Evolutionary conservation across 148 eudicot genomes (phyloP).

Genomic region (Mesembryanthemum crystallinum): DNA sequence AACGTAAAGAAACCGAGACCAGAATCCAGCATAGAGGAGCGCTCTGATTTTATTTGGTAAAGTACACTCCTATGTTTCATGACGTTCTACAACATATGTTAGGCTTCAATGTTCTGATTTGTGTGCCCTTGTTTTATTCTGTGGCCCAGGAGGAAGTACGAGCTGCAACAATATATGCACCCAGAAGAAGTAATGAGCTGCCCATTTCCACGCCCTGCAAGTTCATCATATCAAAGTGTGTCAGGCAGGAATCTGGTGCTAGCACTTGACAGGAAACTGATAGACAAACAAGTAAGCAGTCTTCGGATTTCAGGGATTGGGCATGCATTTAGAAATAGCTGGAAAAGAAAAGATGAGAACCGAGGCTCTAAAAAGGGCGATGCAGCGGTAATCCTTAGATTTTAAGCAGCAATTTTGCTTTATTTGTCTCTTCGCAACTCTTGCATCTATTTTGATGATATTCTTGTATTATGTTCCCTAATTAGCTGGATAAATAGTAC

Average conservation of each 20-base stretch:
- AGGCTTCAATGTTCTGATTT: neutral
- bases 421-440: neutral
- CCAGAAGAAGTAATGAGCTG: conserved; percentile 41
- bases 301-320: conserved; percentile 57
- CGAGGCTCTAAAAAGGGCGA: conserved; percentile 49
- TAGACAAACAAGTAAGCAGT: conserved; percentile 53
- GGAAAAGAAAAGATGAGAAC: conserved; percentile 63
- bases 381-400: conserved; percentile 44
- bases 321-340: conserved; percentile 69
- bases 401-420: neutral
- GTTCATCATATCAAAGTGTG: conserved; percentile 29
- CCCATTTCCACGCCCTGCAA: conserved; percentile 45
- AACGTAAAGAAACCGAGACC: conserved; percentile 61
- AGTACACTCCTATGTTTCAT: neutral
- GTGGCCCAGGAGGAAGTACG: conserved; percentile 82
- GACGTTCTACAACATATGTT: neutral
- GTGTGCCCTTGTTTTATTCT: neutral
- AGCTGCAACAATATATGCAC: conserved; percentile 59
- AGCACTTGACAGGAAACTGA: conserved; percentile 51
- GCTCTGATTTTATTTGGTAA: conserved; percentile 84
- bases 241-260: conserved; percentile 29
- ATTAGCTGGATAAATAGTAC: too few relatives aligned
- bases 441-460: neutral
- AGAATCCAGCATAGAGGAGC: conserved; percentile 72
- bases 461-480: too few relatives aligned